Conservation (phyloP, 805 yeast genomes). For the Candida cerambycidarum region DNA sequence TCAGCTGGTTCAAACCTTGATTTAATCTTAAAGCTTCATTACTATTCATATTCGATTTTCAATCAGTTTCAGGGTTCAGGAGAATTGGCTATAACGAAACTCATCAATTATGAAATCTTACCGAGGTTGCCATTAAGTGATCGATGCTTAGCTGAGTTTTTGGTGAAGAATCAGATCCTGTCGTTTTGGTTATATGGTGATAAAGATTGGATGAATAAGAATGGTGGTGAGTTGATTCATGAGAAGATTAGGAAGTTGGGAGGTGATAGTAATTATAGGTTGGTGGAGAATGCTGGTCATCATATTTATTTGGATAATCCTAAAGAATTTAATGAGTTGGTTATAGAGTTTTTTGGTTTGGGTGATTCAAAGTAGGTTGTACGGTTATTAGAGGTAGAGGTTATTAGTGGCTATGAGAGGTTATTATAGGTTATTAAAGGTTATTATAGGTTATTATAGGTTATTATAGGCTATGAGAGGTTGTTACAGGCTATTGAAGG, state of each 20-base stretch:
- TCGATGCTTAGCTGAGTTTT: slow-evolving; percentile 33
- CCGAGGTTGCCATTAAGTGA: slow-evolving; percentile 41
- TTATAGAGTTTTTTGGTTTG: slow-evolving; percentile 23
- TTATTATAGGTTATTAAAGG: too few relatives aligned
- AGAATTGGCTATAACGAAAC: slow-evolving; percentile 42
- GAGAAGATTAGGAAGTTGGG: slow-evolving; percentile 22
- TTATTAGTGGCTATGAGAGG: too few relatives aligned
- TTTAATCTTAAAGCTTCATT: slow-evolving; percentile 36
- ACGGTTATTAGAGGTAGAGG: background rate
- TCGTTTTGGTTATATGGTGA: slow-evolving; percentile 42
- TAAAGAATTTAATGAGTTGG: slow-evolving; percentile 24
- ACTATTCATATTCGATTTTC: slow-evolving; percentile 41
- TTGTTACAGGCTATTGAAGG: too few relatives aligned
- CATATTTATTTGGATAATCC: slow-evolving; percentile 45
- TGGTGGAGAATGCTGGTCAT: slow-evolving; percentile 40
- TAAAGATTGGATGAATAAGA: slow-evolving; percentile 44
- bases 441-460: too few relatives aligned
- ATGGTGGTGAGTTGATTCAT: slow-evolving; percentile 36
- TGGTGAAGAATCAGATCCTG: slow-evolving; percentile 22
- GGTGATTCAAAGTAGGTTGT: background rate
- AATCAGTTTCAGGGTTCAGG: slow-evolving; percentile 46
- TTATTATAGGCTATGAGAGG: too few relatives aligned
- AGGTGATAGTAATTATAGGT: slow-evolving; percentile 18
- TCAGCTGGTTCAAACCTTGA: slow-evolving; percentile 11
- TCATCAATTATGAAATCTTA: slow-evolving; percentile 40